Evolutionary conservation across 352 stramenopile genomes (phyloP).

Genomic region (Globisporangium ultimum): DNA sequence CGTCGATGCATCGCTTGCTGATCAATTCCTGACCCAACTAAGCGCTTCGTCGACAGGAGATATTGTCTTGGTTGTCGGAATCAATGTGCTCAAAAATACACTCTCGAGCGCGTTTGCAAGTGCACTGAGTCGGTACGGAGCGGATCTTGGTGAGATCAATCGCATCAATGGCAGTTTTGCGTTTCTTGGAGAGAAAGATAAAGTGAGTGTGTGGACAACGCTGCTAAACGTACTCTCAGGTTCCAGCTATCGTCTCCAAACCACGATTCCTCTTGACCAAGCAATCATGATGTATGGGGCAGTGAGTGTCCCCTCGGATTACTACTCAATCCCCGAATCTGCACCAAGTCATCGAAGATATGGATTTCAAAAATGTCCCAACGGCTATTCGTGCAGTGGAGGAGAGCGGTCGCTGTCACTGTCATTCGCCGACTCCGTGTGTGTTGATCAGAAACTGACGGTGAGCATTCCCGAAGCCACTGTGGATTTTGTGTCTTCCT

Average conservation of each 20-base stretch:
- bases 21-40: conserved; percentile 6
- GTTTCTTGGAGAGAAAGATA: conserved; percentile 7
- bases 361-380: conserved; percentile 32
- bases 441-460: conserved; percentile 27
- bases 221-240: conserved; percentile 1
- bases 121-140: conserved; percentile 1
- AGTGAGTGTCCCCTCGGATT: conserved; percentile 34
- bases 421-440: conserved; percentile 34
- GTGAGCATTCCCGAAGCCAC: conserved; percentile 34
- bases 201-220: neutral
- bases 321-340: conserved; percentile 45
- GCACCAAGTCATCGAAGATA: conserved; percentile 21
- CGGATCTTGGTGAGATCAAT: neutral
- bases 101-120: conserved; percentile 2
- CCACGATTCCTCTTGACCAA: conserved; percentile 25
- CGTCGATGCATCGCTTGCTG: conserved; percentile 3
- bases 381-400: conserved; percentile 35
- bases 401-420: conserved; percentile 26
- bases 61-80: conserved; percentile 17
- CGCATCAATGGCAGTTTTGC: conserved; percentile 4
- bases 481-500: conserved; percentile 22
- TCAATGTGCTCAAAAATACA: conserved; percentile 16
- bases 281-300: conserved; percentile 25
- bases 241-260: conserved; percentile 4
- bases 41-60: conserved; percentile 9